These are phyloP conservation scores for Rhazya stricta DNA, from an alignment of 257 asterid species.

Conservation along the genomic window DNA sequence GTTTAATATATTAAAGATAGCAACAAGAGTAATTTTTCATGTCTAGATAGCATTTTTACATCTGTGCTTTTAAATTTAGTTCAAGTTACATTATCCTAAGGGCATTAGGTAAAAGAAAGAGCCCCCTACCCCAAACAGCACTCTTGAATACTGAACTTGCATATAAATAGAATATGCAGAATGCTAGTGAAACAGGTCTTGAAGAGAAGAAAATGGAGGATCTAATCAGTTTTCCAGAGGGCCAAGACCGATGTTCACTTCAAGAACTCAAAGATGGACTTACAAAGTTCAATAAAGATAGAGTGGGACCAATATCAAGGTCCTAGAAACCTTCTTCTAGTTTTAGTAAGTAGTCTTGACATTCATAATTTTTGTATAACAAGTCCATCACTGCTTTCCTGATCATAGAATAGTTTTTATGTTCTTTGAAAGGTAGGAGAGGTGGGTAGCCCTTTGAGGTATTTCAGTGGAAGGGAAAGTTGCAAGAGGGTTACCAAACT, in stretches of 20 bases:
- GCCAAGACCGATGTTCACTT: constrained; percentile 50
- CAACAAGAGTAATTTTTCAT: too few species aligned
- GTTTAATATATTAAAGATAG: too few species aligned
- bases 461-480: constrained; percentile 72
- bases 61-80: too few species aligned
- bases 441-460: constrained; percentile 60
- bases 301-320: constrained; percentile 64
- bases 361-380: too few species aligned
- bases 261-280: constrained; percentile 46
- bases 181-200: neutral
- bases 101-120: too few species aligned
- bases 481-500: constrained; percentile 52
- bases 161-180: constrained; percentile 29
- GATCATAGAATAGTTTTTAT: too few species aligned
- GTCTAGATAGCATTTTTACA: too few species aligned
- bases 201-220: constrained; percentile 32
- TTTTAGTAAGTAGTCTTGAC: constrained; percentile 33
- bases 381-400: neutral
- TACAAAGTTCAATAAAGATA: constrained; percentile 45
- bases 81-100: neutral
- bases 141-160: neutral
- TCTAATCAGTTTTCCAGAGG: constrained; percentile 23
- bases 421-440: constrained; percentile 49
- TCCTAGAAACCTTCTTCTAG: constrained; percentile 65
- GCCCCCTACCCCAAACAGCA: neutral